Evolutionary conservation across 2,329 filamentous ascomycete species (phyloP).

Genomic region (Aureobasidium namibiae): DNA sequence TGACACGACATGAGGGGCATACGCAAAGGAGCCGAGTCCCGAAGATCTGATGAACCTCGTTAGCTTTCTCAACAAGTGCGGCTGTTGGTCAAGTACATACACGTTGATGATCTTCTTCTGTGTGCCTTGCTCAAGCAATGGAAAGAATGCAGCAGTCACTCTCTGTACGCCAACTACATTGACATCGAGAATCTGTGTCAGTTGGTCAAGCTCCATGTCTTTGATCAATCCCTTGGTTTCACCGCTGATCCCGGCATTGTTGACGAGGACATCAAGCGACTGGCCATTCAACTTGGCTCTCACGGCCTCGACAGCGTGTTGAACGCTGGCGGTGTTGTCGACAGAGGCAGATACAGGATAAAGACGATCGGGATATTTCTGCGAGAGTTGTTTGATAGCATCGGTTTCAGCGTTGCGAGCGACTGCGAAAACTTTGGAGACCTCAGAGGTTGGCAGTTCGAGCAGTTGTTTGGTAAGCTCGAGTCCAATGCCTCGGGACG

Average conservation of each 20-base stretch:
- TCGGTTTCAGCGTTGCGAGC: conserved; percentile 29
- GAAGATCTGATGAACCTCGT: conserved; percentile 28
- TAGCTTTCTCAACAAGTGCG: background rate
- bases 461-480: conserved; percentile 28
- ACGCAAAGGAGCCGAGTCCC: conserved; percentile 35
- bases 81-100: conserved; percentile 21
- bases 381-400: conserved; percentile 29
- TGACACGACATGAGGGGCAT: conserved; percentile 18
- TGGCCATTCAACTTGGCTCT: conserved; percentile 28
- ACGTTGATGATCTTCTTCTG: conserved; percentile 39
- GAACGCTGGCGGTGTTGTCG: conserved; percentile 27
- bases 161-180: conserved; percentile 34
- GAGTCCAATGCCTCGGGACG: conserved; percentile 29
- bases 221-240: conserved; percentile 12
- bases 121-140: conserved; percentile 27
- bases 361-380: conserved; percentile 29
- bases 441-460: conserved; percentile 22
- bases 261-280: conserved; percentile 40
- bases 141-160: conserved; percentile 33
- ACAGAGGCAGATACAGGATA: conserved; percentile 32
- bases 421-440: conserved; percentile 33
- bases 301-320: conserved; percentile 27
- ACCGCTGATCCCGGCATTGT: conserved; percentile 34
- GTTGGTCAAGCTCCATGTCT: conserved; percentile 15
- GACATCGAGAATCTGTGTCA: conserved; percentile 25